A percentile compares a stretch with the other conserved stretches of the same genome.
Evolutionary conservation across 305 asterid species (phyloP).

Genomic region (Rubia peregrina): DNA sequence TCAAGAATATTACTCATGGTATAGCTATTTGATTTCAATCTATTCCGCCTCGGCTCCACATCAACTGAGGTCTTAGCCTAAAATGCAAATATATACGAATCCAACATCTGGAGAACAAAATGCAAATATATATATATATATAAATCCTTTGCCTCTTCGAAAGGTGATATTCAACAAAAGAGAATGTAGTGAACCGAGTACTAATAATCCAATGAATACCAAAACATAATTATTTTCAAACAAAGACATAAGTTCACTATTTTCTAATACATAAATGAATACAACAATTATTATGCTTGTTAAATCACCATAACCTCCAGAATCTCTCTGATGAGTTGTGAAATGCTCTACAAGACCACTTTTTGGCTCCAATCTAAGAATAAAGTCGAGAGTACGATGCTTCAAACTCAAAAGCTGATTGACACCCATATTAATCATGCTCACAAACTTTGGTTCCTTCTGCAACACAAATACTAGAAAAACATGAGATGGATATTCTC

Average conservation of each 20-base stretch:
- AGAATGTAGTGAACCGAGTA: no score
- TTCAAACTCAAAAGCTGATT: slow-evolving; percentile 53
- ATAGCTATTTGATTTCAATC: slow-evolving; percentile 77
- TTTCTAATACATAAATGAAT: no score
- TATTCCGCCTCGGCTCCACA: slow-evolving; percentile 55
- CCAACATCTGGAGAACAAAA: slow-evolving; percentile 49
- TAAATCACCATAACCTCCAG: slow-evolving; percentile 56
- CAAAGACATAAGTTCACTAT: no score
- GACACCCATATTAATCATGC: slow-evolving; percentile 79
- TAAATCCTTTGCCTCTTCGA: no score
- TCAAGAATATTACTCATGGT: slow-evolving; percentile 77
- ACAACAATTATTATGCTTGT: slow-evolving; percentile 38
- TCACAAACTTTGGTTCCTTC: slow-evolving; percentile 83
- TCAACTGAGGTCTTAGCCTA: slow-evolving; percentile 76
- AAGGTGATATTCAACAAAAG: no score
- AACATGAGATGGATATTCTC: slow-evolving; percentile 18
- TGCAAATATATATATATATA: no score
- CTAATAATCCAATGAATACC: no score
- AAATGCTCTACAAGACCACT: slow-evolving; percentile 67
- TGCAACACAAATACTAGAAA: slow-evolving; percentile 31
- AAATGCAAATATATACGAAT: slow-evolving; percentile 72
- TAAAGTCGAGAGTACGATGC: slow-evolving; percentile 81
- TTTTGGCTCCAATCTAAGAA: slow-evolving; percentile 75
- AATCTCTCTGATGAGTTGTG: slow-evolving; percentile 24
- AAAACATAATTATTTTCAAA: no score